Evolutionary conservation across 345 rosid genomes (phyloP).

Genomic region (Eucalyptus regnans): DNA sequence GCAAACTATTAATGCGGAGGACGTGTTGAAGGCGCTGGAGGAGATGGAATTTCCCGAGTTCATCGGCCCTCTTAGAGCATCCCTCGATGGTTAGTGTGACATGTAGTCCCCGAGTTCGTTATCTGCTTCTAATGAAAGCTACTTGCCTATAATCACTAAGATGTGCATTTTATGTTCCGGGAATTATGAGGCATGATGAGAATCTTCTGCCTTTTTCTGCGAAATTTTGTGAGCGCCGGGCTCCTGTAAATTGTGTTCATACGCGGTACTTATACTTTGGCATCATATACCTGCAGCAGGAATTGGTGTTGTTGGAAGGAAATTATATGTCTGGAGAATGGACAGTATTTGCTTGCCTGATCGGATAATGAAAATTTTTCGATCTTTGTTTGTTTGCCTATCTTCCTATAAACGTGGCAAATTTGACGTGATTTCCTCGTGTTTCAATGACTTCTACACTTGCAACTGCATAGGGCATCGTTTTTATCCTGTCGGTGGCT

Average conservation of each 20-base stretch:
- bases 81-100: conserved; percentile 27
- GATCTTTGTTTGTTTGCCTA: neutral
- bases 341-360: neutral
- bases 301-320: neutral
- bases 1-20: conserved; percentile 54
- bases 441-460: neutral
- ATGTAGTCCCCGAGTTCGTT: neutral
- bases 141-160: neutral
- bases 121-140: neutral
- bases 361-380: neutral
- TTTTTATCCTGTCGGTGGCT: neutral
- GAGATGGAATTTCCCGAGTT: conserved; percentile 59
- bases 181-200: neutral
- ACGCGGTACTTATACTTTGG: neutral
- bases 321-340: neutral
- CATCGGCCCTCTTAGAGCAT: conserved; percentile 35
- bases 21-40: conserved; percentile 45
- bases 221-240: neutral
- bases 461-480: neutral
- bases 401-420: neutral
- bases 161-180: neutral
- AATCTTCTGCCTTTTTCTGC: neutral
- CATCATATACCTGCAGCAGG: neutral
- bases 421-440: neutral
- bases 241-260: neutral